phyloP scores from a whole-genome alignment of 176 grass and related monocot species.

The Oryza australiensis region DNA sequence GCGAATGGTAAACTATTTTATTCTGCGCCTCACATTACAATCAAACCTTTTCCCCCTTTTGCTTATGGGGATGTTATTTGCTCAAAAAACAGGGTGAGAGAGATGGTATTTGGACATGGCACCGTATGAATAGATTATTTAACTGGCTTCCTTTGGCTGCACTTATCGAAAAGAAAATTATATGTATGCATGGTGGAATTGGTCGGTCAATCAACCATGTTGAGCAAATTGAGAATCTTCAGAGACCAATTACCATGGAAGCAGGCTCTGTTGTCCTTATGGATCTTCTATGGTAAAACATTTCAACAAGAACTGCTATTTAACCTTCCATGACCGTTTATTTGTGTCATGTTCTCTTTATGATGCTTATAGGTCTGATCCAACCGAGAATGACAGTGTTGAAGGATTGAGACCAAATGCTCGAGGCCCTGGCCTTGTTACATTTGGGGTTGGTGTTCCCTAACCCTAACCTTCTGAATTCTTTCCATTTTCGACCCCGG shows the following conservation, averaged over 20 bases:
- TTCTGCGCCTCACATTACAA: not conserved
- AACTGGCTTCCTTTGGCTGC: constrained; percentile 99
- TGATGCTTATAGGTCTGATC: constrained; percentile 85
- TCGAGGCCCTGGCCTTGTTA: constrained; percentile 94
- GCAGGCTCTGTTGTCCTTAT: constrained; percentile 96
- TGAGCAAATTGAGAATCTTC: constrained; percentile 96
- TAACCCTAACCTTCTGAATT: not conserved
- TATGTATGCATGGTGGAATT: constrained; percentile 99
- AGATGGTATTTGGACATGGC: constrained; percentile 99
- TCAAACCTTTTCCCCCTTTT: not conserved
- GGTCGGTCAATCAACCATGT: constrained; percentile 98
- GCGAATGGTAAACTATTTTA: constrained; percentile 71
- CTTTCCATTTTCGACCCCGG: constrained; percentile 16
- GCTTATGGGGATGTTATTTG: constrained; percentile 15
- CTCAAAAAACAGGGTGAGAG: constrained; percentile 76
- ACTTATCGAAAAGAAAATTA: constrained; percentile 98
- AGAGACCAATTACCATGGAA: constrained; percentile 98
- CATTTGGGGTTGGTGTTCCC: constrained; percentile 87
- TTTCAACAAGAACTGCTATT: constrained; percentile 4
- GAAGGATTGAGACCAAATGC: constrained; percentile 97
- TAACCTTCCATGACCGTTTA: not conserved
- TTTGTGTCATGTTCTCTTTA: constrained; percentile 27
- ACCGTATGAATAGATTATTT: constrained; percentile 95
- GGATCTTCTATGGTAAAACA: constrained; percentile 89
- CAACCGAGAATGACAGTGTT: constrained; percentile 97